Percentiles rank a stretch among this genome's conserved stretches.
phyloP scores from a whole-genome alignment of 2,329 filamentous ascomycete genomes.

The Paecilomyces variotii region DNA sequence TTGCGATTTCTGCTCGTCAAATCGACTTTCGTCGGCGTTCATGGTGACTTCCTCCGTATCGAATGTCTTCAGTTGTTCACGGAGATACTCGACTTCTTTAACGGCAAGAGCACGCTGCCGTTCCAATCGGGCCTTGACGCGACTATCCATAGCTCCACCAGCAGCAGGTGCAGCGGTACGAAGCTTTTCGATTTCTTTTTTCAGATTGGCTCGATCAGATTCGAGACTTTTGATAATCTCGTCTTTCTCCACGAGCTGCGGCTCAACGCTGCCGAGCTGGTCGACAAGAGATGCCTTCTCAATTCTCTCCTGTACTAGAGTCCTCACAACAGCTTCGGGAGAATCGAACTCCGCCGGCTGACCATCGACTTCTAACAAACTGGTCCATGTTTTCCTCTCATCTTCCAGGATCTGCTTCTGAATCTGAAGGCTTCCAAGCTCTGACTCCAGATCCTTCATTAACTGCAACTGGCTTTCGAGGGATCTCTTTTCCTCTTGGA shows the following conservation, averaged over 20 bases:
- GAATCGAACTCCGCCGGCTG: constrained; percentile 69
- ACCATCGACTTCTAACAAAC: constrained; percentile 66
- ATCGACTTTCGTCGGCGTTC: constrained; percentile 58
- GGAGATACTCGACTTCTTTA: constrained; percentile 90
- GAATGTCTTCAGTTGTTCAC: constrained; percentile 81
- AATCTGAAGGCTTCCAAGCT: constrained; percentile 70
- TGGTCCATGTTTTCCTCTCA: constrained; percentile 77
- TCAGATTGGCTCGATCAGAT: constrained; percentile 57
- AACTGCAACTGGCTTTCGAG: constrained; percentile 70
- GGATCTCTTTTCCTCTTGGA: constrained; percentile 88
- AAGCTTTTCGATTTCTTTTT: constrained; percentile 62
- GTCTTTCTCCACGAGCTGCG: constrained; percentile 70
- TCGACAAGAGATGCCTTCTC: constrained; percentile 74
- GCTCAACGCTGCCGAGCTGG: constrained; percentile 67
- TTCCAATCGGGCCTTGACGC: constrained; percentile 68
- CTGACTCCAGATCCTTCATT: constrained; percentile 64
- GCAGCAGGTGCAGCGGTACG: constrained; percentile 40
- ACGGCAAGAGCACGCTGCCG: constrained; percentile 75
- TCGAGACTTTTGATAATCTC: constrained; percentile 65
- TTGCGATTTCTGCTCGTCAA: constrained; percentile 65
- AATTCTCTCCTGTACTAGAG: constrained; percentile 72
- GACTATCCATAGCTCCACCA: constrained; percentile 49
- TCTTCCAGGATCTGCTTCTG: constrained; percentile 84
- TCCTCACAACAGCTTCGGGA: constrained; percentile 77
- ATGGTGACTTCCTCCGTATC: constrained; percentile 84